Evolutionary conservation across 2,329 filamentous ascomycete genomes (phyloP).

Genomic region (Neodidymelliopsis sp.): DNA sequence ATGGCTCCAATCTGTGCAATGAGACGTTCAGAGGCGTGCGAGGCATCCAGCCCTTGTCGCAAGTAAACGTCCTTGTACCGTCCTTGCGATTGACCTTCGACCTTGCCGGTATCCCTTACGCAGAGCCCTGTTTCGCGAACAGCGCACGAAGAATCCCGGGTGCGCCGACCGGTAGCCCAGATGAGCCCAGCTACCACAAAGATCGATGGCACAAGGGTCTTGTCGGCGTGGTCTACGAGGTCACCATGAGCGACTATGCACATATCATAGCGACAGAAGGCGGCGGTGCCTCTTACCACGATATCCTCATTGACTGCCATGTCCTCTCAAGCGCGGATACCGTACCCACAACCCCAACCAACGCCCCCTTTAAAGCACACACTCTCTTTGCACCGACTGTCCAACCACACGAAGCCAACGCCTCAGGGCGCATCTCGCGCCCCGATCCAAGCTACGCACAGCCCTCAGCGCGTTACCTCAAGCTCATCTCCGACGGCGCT

Average conservation of each 20-base stretch:
- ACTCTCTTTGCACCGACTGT: slow-evolving; percentile 76
- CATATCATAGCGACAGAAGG: slow-evolving; percentile 92
- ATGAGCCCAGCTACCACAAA: slow-evolving; percentile 56
- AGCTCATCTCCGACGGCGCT: slow-evolving; percentile 80
- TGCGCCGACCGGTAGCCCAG: slow-evolving; percentile 38
- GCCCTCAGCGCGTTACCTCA: slow-evolving; percentile 82
- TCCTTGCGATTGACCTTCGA: slow-evolving; percentile 82
- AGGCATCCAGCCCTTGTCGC: slow-evolving; percentile 80
- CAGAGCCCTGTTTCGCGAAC: slow-evolving; percentile 92
- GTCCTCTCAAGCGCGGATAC: slow-evolving; percentile 66
- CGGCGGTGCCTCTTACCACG: slow-evolving; percentile 82
- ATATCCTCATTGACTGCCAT: slow-evolving; percentile 81
- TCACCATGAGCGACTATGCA: slow-evolving; percentile 81
- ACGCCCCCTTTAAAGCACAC: slow-evolving; percentile 77
- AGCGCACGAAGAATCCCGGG: slow-evolving; percentile 63
- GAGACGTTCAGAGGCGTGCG: slow-evolving; percentile 80
- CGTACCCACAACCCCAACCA: slow-evolving; percentile 70
- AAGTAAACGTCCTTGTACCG: slow-evolving; percentile 83
- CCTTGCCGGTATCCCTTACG: slow-evolving; percentile 83
- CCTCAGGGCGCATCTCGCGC: slow-evolving; percentile 60
- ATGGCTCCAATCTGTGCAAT: slow-evolving; percentile 86
- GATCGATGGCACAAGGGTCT: slow-evolving; percentile 80
- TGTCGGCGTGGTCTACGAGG: slow-evolving; percentile 94
- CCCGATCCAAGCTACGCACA: slow-evolving; percentile 78
- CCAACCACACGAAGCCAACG: slow-evolving; percentile 25